Conservation (phyloP, 139 green algal species). For the Micractinium conductrix region DNA sequence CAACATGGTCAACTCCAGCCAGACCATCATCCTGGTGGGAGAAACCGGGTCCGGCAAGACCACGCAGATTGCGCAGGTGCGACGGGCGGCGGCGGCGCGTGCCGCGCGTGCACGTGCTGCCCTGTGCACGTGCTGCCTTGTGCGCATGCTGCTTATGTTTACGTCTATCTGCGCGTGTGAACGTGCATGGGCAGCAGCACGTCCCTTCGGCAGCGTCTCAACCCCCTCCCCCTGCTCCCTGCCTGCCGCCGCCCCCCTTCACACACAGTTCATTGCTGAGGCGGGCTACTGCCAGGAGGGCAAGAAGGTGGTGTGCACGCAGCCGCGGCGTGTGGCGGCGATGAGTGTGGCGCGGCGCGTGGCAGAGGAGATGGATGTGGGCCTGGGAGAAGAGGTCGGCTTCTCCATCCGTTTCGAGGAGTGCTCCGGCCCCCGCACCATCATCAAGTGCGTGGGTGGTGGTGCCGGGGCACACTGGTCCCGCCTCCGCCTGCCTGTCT, state of each 20-base stretch:
- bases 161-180: no score
- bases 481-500: no score
- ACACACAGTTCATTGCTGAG: constrained; percentile 10
- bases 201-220: no score
- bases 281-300: constrained; percentile 78
- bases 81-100: background rate
- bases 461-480: no score
- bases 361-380: constrained; percentile 87
- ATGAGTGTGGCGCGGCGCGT: constrained; percentile 90
- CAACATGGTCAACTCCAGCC: constrained; percentile 88
- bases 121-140: background rate
- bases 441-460: constrained; percentile 79
- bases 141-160: no score
- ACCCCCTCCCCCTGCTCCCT: no score
- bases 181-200: no score
- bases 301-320: constrained; percentile 87
- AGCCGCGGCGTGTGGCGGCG: constrained; percentile 90
- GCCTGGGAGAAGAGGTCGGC: constrained; percentile 85
- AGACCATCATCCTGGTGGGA: constrained; percentile 98
- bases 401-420: constrained; percentile 95
- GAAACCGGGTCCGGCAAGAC: constrained; percentile 99
- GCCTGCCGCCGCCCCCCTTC: background rate
- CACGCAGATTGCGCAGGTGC: constrained; percentile 99
- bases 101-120: background rate
- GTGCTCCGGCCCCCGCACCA: constrained; percentile 67